Evolutionary conservation across 495 filamentous ascomycete genomes (phyloP).

Genomic region (Penicillium mononematosum): DNA sequence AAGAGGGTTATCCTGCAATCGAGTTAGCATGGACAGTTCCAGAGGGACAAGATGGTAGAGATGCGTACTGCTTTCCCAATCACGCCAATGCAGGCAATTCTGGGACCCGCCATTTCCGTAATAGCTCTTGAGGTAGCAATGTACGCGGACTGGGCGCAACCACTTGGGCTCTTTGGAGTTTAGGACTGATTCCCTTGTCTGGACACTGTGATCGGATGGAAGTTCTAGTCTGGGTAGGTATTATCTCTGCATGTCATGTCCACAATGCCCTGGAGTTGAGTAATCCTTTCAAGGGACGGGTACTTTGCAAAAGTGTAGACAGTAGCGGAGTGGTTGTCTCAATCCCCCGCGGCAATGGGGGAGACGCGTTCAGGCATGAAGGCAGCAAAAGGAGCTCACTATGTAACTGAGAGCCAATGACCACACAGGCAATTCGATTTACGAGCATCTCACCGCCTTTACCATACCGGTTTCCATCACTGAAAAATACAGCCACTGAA

Average conservation of each 20-base stretch:
- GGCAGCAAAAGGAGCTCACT: background rate
- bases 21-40: conserved; percentile 13
- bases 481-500: background rate
- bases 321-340: conserved; percentile 3
- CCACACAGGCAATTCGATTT: conserved; percentile 21
- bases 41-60: conserved; percentile 1
- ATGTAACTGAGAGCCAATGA: conserved; percentile 19
- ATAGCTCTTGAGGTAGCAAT: background rate
- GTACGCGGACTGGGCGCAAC: background rate
- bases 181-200: conserved; percentile 1
- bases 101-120: conserved; percentile 33
- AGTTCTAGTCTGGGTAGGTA: conserved; percentile 1
- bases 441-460: conserved; percentile 24
- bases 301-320: background rate
- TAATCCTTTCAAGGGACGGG: background rate
- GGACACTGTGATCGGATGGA: background rate
- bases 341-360: background rate
- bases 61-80: conserved; percentile 81
- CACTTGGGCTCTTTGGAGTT: background rate
- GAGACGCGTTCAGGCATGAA: conserved; percentile 8
- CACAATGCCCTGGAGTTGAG: background rate
- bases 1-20: conserved; percentile 83
- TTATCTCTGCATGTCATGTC: conserved; percentile 1
- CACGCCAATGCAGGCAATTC: conserved; percentile 85
- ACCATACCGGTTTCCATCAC: conserved; percentile 11